phyloP scores from a whole-genome alignment of 352 stramenopile genomes.

The Pythium oligandrum region DNA sequence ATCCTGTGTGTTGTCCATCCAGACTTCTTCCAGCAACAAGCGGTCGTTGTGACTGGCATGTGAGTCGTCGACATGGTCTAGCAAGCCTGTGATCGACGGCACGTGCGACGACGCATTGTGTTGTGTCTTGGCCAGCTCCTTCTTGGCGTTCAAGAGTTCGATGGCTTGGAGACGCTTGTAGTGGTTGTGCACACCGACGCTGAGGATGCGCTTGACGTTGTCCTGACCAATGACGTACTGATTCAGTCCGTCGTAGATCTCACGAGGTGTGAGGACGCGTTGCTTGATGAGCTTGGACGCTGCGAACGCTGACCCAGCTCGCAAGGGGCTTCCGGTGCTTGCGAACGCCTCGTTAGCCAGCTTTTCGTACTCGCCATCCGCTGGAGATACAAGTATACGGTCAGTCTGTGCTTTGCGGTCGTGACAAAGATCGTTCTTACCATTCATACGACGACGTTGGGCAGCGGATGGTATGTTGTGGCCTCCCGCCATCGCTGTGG shows the following conservation, averaged over 20 bases:
- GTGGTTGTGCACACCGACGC: constrained; percentile 97
- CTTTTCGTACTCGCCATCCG: constrained; percentile 71
- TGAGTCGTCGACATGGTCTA: constrained; percentile 13
- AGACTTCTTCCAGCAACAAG: constrained; percentile 61
- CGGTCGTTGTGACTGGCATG: constrained; percentile 42
- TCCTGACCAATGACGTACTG: constrained; percentile 97
- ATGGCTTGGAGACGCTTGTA: constrained; percentile 93
- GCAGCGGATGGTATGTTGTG: constrained; percentile 3
- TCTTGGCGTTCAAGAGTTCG: constrained; percentile 47
- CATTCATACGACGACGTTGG: constrained; percentile 46
- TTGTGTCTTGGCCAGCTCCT: constrained; percentile 23
- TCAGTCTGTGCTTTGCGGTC: neutral
- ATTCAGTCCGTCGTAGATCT: constrained; percentile 94
- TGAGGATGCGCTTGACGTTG: constrained; percentile 95
- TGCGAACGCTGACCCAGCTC: constrained; percentile 2
- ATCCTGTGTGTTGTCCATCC: constrained; percentile 19
- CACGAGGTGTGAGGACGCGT: constrained; percentile 80
- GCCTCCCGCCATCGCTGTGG: constrained; percentile 4
- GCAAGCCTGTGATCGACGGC: neutral
- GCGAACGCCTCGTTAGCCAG: constrained; percentile 54
- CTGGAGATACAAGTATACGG: constrained; percentile 12
- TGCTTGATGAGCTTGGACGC: constrained; percentile 21
- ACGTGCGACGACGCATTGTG: no score
- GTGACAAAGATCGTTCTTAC: constrained; percentile 7
- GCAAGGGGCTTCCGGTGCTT: constrained; percentile 7